phyloP scores from a whole-genome alignment of 1,284 basidiomycete species.

The Paramarasmius palmivorus region DNA sequence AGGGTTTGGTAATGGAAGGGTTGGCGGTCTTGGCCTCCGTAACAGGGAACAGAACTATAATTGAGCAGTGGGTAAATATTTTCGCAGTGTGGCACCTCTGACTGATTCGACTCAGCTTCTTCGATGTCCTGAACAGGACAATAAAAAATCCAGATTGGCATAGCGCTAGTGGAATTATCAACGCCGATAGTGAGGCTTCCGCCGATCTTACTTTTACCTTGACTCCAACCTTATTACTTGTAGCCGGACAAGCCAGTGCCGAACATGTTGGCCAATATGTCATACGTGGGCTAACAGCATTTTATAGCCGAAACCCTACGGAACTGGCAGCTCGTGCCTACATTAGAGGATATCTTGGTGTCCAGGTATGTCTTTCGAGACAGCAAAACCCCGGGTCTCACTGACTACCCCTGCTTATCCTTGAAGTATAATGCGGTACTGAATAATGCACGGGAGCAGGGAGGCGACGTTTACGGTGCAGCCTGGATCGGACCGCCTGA shows the following conservation, averaged over 20 bases:
- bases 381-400: not conserved
- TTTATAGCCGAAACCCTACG: constrained; percentile 7
- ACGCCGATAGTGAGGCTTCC: too few species aligned
- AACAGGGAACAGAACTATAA: not conserved
- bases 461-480: not conserved
- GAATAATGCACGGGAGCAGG: constrained; percentile 8
- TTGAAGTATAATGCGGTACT: constrained; percentile 14
- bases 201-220: too few species aligned
- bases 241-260: not conserved
- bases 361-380: constrained; percentile 11
- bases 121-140: not conserved
- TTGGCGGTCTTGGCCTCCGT: constrained; percentile 7
- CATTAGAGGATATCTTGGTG: constrained; percentile 9
- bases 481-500: too few species aligned
- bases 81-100: not conserved
- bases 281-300: constrained; percentile 7
- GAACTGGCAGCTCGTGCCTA: not conserved
- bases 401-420: not conserved
- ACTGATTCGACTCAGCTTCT: not conserved
- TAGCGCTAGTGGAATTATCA: not conserved
- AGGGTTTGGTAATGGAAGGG: constrained; percentile 11
- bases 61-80: not conserved
- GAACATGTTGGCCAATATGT: constrained; percentile 2
- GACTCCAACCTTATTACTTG: too few species aligned
- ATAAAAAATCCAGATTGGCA: not conserved